Evolutionary conservation across 495 filamentous ascomycete genomes (phyloP).

Genomic region (Penicillium manginii): DNA sequence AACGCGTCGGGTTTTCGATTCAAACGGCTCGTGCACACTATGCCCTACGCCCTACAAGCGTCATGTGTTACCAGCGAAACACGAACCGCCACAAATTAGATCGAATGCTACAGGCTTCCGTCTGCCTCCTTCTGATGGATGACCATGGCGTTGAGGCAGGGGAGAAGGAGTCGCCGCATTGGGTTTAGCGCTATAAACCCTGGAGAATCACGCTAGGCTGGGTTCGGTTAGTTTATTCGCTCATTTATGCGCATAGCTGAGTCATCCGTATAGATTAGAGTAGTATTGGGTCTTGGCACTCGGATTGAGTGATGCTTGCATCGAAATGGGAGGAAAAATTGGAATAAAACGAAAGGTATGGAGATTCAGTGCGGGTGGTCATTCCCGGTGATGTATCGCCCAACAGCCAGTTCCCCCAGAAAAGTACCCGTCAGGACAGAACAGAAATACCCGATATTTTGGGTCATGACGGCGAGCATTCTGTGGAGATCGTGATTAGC

Average conservation of each 20-base stretch:
- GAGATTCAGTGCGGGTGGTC: slow-evolving; percentile 32
- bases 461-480: slow-evolving; percentile 98
- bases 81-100: background rate
- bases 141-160: too few relatives aligned
- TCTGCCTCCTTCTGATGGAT: background rate
- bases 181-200: background rate
- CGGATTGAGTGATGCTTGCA: background rate
- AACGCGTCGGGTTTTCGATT: too few relatives aligned
- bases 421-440: slow-evolving; percentile 84
- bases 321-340: background rate
- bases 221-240: background rate
- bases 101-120: background rate
- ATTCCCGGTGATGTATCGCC: slow-evolving; percentile 59
- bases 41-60: too few relatives aligned
- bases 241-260: background rate
- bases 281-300: background rate
- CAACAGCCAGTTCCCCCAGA: slow-evolving; percentile 79
- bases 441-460: slow-evolving; percentile 96
- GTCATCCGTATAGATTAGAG: background rate
- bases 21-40: too few relatives aligned
- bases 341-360: background rate
- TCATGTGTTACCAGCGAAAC: too few relatives aligned
- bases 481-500: slow-evolving; percentile 44
- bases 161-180: background rate
- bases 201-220: background rate